These are phyloP conservation scores for Chlamydomonas reinhardtii DNA, from an alignment of 163 green algal species.

Conservation along the genomic window DNA sequence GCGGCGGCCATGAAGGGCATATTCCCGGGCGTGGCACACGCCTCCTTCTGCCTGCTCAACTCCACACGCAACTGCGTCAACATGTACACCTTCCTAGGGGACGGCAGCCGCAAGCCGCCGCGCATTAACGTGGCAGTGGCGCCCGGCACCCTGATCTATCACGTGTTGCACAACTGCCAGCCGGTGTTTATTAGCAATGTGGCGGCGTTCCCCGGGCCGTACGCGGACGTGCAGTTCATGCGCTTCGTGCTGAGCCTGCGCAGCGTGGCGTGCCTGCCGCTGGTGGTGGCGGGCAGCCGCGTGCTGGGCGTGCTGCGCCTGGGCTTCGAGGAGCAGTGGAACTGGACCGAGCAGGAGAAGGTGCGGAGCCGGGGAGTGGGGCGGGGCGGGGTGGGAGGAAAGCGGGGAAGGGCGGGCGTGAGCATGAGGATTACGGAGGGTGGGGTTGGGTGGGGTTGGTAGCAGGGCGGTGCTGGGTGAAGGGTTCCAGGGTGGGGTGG, in stretches of 20 bases:
- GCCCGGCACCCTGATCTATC: constrained; percentile 58
- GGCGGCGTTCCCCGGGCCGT: constrained; percentile 50
- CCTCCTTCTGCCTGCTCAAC: constrained; percentile 61
- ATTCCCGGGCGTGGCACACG: constrained; percentile 47
- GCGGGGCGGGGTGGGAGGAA: too few species aligned
- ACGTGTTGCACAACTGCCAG: constrained; percentile 60
- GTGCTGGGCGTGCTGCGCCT: constrained; percentile 63
- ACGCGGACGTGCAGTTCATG: constrained; percentile 62
- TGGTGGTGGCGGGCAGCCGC: constrained; percentile 46
- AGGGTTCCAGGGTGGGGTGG: too few species aligned
- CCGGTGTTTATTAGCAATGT: constrained; percentile 59
- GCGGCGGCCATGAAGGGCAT: constrained; percentile 50
- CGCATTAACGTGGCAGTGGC: constrained; percentile 58
- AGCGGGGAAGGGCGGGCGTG: too few species aligned
- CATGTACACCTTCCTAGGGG: constrained; percentile 64
- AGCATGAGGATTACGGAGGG: too few species aligned
- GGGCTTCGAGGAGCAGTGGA: constrained; percentile 51
- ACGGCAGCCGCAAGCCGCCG: constrained; percentile 50
- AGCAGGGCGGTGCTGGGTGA: too few species aligned
- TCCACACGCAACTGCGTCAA: constrained; percentile 54
- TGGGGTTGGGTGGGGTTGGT: too few species aligned
- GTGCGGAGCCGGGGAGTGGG: neutral
- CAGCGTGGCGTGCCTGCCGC: constrained; percentile 57
- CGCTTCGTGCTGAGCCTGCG: constrained; percentile 54
- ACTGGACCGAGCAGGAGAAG: constrained; percentile 59